phyloP scores from a whole-genome alignment of 1,284 basidiomycete species.

The Tetrapyrgos nigripes region DNA sequence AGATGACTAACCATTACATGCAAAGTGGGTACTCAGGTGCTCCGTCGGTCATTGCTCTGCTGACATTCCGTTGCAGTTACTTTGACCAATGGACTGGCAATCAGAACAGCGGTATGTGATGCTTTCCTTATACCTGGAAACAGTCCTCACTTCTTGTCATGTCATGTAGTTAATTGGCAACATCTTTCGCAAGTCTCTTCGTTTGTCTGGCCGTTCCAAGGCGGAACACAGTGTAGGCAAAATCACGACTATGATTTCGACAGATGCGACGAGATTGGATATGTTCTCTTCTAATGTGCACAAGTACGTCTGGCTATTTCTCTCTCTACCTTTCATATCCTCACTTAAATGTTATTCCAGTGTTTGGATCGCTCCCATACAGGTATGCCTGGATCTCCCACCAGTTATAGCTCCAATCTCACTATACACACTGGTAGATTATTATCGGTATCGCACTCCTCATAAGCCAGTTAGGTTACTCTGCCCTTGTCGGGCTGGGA shows the following conservation, averaged over 20 bases:
- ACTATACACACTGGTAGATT: conserved; percentile 37
- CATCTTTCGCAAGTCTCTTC: conserved; percentile 61
- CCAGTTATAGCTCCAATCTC: neutral
- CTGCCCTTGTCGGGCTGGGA: conserved; percentile 62
- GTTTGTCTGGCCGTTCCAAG: conserved; percentile 59
- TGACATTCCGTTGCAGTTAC: conserved; percentile 17
- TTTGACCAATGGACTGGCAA: conserved; percentile 41
- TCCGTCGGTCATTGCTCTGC: neutral
- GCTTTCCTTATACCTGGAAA: conserved; percentile 1
- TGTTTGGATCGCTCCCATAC: conserved; percentile 48
- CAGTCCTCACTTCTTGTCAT: conserved; percentile 13
- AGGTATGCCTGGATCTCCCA: conserved; percentile 28
- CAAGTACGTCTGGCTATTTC: conserved; percentile 31
- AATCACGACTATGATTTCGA: conserved; percentile 59
- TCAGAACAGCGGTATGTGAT: conserved; percentile 42
- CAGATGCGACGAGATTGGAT: conserved; percentile 49
- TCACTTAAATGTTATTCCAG: conserved; percentile 25
- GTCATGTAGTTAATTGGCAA: conserved; percentile 51
- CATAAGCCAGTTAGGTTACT: conserved; percentile 53
- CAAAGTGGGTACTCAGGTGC: conserved; percentile 28
- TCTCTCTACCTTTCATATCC: conserved; percentile 2
- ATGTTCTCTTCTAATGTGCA: conserved; percentile 41
- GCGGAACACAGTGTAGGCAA: conserved; percentile 52
- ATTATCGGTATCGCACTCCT: conserved; percentile 57
- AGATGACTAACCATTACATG: conserved; percentile 43